Evolutionary conservation across 768 basidiomycete species (phyloP), one percentile per base, ranked within the genome.

Genomic region (Pleurotus cornucopiae): DNA sequence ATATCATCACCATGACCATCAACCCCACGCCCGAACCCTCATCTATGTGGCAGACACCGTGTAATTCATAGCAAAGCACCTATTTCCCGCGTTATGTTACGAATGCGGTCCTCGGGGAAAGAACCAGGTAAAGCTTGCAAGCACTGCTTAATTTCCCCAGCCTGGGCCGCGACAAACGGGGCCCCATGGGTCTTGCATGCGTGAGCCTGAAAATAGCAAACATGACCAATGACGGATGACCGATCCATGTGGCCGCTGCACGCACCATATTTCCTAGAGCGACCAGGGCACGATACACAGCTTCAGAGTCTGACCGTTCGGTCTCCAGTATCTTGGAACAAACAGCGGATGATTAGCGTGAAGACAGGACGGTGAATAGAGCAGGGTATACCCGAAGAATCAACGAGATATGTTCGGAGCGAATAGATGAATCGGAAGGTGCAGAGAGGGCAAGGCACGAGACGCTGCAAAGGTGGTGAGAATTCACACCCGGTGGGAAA

Each of bases 201-300:
- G 60, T 80, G 75, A 3, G 80, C 70, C 88, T 90, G 58, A 44
- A 38, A 12, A 43, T 25, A 53, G 30, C 44, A n/a, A 37, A 60
- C 49, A 55, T 11, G 21, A 54, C 38, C 54, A 47, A 55, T 56
- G 3, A 25, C 40, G 21, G 30, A 11, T 49, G 41, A 11, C 53
- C 5, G 38, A 41, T 20, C 2, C 16, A 44, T 49, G 40, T 26
- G 7, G 57, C 38, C 18, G 49, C 12, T 14, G 20, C n/a, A 67
- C 81, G 63, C 60, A 90, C 90, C 30, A 82, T 66, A 66, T 92
- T 91, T 20, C 90, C 90, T 9, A 92, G 73, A 4, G 81, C 89
- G 25, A 89, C 88, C 9, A 85, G 71, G 6, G 82, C 75, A 37
- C 90, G 84, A 66, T 91, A 91, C 21, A 76, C 77, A 3, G 86